A percentile compares a stretch with the other conserved stretches of the same genome.
phyloP scores from a whole-genome alignment of 2,329 filamentous ascomycete species.

The Pseudogymnoascus verrucosus region DNA sequence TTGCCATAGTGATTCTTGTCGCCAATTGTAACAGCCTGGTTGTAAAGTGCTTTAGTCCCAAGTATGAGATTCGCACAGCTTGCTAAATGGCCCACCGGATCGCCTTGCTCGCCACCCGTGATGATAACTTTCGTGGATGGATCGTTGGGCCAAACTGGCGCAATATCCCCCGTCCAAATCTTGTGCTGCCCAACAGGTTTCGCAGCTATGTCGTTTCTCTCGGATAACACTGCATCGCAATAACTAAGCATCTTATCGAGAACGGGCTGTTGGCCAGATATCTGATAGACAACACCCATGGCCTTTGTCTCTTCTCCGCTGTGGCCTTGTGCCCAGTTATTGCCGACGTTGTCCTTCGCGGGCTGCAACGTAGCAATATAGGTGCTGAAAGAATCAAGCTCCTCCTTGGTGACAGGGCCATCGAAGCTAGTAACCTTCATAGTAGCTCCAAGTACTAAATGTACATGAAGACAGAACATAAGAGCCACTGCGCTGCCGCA shows the following conservation, averaged over 20 bases:
- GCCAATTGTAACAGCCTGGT: background rate
- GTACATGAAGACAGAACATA: background rate
- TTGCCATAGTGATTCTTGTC: background rate
- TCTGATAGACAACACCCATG: conserved; percentile 18
- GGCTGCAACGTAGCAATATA: background rate
- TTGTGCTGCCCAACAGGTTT: conserved; percentile 17
- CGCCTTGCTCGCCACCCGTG: conserved; percentile 10
- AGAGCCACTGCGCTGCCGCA: background rate
- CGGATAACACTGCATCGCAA: conserved; percentile 19
- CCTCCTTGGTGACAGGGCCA: conserved; percentile 16
- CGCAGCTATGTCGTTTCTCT: conserved; percentile 18
- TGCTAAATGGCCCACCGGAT: background rate
- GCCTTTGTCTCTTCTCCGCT: conserved; percentile 17
- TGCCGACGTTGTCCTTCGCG: background rate
- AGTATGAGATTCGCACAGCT: background rate
- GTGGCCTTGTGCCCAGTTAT: background rate
- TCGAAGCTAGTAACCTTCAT: conserved; percentile 16
- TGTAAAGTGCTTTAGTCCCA: background rate
- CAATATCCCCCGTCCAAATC: conserved; percentile 17
- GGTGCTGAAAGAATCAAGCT: conserved; percentile 17
- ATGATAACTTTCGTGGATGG: conserved; percentile 11
- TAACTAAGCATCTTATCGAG: conserved; percentile 20
- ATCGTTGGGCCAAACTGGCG: conserved; percentile 18
- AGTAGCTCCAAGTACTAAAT: background rate
- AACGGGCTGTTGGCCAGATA: conserved; percentile 15